phyloP scores from a whole-genome alignment of 352 stramenopile species.

The Globisporangium yorkense region DNA sequence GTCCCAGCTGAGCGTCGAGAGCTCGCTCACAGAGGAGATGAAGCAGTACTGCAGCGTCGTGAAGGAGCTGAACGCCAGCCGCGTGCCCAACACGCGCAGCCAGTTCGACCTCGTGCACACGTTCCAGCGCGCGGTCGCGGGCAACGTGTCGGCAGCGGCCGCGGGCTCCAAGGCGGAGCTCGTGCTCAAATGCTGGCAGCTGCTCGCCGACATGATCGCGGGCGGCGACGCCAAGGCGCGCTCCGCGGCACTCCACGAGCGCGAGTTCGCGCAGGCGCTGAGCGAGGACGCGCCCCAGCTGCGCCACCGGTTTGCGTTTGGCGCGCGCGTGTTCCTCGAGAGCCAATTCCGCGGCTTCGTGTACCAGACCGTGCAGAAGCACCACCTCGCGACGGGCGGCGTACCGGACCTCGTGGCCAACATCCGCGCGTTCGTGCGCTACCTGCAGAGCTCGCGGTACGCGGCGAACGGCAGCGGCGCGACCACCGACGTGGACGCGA shows the following conservation, averaged over 20 bases:
- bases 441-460: slow-evolving; percentile 69
- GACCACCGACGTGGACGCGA: slow-evolving; percentile 21
- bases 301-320: slow-evolving; percentile 53
- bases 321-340: slow-evolving; percentile 70
- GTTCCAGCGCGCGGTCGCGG: slow-evolving; percentile 47
- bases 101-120: slow-evolving; percentile 59
- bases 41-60: slow-evolving; percentile 71
- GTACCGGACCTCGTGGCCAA: slow-evolving; percentile 65
- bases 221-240: slow-evolving; percentile 41
- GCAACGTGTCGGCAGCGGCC: slow-evolving; percentile 51
- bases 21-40: slow-evolving; percentile 79
- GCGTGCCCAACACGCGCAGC: slow-evolving; percentile 60
- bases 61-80: slow-evolving; percentile 62
- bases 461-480: slow-evolving; percentile 26
- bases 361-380: slow-evolving; percentile 76
- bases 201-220: slow-evolving; percentile 58
- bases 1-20: slow-evolving; percentile 60
- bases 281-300: slow-evolving; percentile 34
- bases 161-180: slow-evolving; percentile 69
- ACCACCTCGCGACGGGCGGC: slow-evolving; percentile 62
- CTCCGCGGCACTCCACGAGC: slow-evolving; percentile 34
- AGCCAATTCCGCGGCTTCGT: slow-evolving; percentile 72
- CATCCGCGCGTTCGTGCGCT: slow-evolving; percentile 71
- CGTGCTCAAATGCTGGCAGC: slow-evolving; percentile 78
- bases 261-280: slow-evolving; percentile 41